phyloP scores from a whole-genome alignment of 1,139 yeast species.

The Nakaseomyces glabratus region DNA sequence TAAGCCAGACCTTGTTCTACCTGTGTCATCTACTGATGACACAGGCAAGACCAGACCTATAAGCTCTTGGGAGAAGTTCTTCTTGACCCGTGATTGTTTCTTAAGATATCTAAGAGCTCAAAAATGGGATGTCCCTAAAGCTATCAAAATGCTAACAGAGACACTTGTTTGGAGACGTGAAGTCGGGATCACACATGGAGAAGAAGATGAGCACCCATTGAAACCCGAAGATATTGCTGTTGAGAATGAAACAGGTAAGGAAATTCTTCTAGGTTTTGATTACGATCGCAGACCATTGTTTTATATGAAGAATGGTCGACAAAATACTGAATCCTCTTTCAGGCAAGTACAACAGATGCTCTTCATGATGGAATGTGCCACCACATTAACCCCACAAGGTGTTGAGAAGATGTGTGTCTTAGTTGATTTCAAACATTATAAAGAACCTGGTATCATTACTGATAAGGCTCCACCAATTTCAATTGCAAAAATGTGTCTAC shows the following conservation, averaged over 20 bases:
- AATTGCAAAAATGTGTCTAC: slow-evolving; percentile 67
- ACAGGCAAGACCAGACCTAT: slow-evolving; percentile 32
- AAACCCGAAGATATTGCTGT: slow-evolving; percentile 52
- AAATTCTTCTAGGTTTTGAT: slow-evolving; percentile 79
- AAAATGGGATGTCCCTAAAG: slow-evolving; percentile 67
- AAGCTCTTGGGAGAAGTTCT: slow-evolving; percentile 59
- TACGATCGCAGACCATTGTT: slow-evolving; percentile 77
- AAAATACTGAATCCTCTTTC: slow-evolving; percentile 76
- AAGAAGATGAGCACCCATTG: slow-evolving; percentile 35
- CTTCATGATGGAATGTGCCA: slow-evolving; percentile 78
- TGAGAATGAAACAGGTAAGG: slow-evolving; percentile 85
- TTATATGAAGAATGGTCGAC: slow-evolving; percentile 83
- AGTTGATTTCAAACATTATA: slow-evolving; percentile 74
- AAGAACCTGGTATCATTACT: slow-evolving; percentile 35
- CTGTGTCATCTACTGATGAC: slow-evolving; percentile 26
- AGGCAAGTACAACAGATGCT: slow-evolving; percentile 90
- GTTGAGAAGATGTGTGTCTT: slow-evolving; percentile 83
- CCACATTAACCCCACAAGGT: slow-evolving; percentile 88
- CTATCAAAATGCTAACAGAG: slow-evolving; percentile 63
- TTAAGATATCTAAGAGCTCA: slow-evolving; percentile 81
- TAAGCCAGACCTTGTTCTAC: slow-evolving; percentile 32
- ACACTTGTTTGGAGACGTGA: slow-evolving; percentile 86
- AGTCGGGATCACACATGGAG: slow-evolving; percentile 65
- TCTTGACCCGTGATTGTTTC: slow-evolving; percentile 86
- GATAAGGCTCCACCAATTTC: slow-evolving; percentile 33